Evolutionary conservation across 148 eudicot genomes (phyloP), one percentile per base, ranked within the genome.

Genomic region (Selenicereus undatus): DNA sequence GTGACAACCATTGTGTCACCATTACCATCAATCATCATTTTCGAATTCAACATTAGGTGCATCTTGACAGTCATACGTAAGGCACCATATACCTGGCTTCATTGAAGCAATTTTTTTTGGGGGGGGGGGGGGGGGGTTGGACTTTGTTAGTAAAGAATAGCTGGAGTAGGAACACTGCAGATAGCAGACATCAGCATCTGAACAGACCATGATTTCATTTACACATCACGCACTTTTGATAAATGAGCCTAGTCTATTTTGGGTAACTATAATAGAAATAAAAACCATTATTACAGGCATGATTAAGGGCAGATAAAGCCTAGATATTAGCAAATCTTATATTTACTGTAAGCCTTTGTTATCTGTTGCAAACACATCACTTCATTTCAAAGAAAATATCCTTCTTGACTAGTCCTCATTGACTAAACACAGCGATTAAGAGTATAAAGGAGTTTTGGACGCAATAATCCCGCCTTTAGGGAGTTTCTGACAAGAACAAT

Each of bases 51-150:
- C 99, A 96, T 96, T 81, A 96, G 84, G 87, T 91, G 97, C 87
- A 96, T 89, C 90, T 96, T 96, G 78, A 96, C 99, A 85, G 91
- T 85, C 99, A 96, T 91, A 78, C 95, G 91, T 88, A 96, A 82
- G 65, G 99, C 95, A 60, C 99, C 99, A 85, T 96, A 89, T 79
- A 96, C 86, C 99, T 96, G 88, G 81, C 78, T 72, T 76, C 45
- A 65, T 71, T 26, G 82, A 66, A 76, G 52, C 27, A 79, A 30
- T 51, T 17, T 66, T 65, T 65, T 66, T 64, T 64, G 3, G 68
- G 5, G 17, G 18, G 71, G 36, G 35, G 32, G 71, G 71, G 68
- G 5, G 32, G 6, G 36, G 36, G 71, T 14, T 32, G 71, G 35
- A 7, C 71, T 26, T 12, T 76, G 79, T 76, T 69, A 83, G 79